Evolutionary conservation across 768 basidiomycete genomes (phyloP).

Genomic region (Trametes villosa): DNA sequence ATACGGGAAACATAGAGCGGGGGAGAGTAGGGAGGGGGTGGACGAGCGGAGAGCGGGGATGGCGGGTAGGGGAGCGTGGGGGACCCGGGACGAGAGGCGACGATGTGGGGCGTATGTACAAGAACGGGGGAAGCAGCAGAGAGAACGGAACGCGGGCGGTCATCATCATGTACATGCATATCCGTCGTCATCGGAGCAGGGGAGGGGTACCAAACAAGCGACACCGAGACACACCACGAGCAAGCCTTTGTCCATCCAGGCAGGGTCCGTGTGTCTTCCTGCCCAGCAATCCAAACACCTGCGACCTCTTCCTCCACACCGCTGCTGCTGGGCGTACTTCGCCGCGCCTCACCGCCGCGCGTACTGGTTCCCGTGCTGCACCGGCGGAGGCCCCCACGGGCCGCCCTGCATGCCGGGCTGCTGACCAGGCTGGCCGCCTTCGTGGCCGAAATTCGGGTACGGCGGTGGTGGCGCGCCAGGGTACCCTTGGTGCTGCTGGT

Average conservation of each 20-base stretch:
- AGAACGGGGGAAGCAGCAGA: slow-evolving; percentile 2
- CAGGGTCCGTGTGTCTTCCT: slow-evolving; percentile 25
- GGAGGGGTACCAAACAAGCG: slow-evolving; percentile 8
- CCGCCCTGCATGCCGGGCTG: slow-evolving; percentile 15
- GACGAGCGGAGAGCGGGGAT: not conserved
- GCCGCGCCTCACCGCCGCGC: slow-evolving; percentile 23
- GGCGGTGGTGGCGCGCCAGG: slow-evolving; percentile 17
- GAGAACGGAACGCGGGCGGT: not conserved
- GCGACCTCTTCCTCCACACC: not conserved
- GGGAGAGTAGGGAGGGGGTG: not conserved
- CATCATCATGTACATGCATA: slow-evolving; percentile 8
- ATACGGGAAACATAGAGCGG: slow-evolving; percentile 15
- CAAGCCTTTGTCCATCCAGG: slow-evolving; percentile 23
- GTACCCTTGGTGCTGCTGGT: slow-evolving; percentile 17
- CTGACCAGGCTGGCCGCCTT: slow-evolving; percentile 21
- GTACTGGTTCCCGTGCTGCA: slow-evolving; percentile 35
- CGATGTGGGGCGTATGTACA: slow-evolving; percentile 5
- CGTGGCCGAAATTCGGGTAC: slow-evolving; percentile 17
- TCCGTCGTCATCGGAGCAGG: slow-evolving; percentile 13
- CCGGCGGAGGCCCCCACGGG: slow-evolving; percentile 31
- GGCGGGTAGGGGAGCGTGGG: not conserved
- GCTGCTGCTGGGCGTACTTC: not conserved
- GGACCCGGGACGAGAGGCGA: not conserved
- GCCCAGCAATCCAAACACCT: slow-evolving; percentile 17
- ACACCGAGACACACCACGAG: slow-evolving; percentile 17